phyloP scores from a whole-genome alignment of 2,329 filamentous ascomycete species.

The Diaporthe velutina region DNA sequence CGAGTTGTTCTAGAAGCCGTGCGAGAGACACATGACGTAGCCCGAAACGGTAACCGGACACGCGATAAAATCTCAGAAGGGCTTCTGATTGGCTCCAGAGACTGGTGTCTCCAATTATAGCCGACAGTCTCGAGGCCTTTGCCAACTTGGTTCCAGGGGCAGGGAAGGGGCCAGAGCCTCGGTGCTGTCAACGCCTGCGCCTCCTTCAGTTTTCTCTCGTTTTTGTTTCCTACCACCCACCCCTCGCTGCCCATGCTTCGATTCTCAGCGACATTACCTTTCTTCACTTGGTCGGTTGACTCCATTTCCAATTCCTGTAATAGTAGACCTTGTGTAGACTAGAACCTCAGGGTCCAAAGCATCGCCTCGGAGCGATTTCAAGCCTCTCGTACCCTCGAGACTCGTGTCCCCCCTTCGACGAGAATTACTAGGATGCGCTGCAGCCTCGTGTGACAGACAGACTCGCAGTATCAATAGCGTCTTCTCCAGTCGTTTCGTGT shows the following conservation, averaged over 20 bases:
- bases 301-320: neutral
- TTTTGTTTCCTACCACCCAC: neutral
- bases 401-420: neutral
- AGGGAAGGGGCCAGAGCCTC: neutral
- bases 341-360: neutral
- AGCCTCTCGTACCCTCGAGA: neutral
- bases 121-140: neutral
- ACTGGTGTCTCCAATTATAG: neutral
- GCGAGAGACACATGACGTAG: conserved; percentile 10
- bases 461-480: neutral
- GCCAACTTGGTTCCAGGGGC: conserved; percentile 20
- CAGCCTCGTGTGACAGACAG: neutral
- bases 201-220: neutral
- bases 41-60: conserved; percentile 11
- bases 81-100: neutral
- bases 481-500: neutral
- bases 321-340: conserved; percentile 9
- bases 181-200: conserved; percentile 1
- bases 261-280: no score
- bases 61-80: neutral
- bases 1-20: conserved; percentile 17
- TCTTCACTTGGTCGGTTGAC: neutral
- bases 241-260: neutral
- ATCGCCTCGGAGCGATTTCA: neutral
- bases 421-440: neutral